Evolutionary conservation across 164 flowering plant species (phyloP).

Genomic region (Houttuynia cordata): DNA sequence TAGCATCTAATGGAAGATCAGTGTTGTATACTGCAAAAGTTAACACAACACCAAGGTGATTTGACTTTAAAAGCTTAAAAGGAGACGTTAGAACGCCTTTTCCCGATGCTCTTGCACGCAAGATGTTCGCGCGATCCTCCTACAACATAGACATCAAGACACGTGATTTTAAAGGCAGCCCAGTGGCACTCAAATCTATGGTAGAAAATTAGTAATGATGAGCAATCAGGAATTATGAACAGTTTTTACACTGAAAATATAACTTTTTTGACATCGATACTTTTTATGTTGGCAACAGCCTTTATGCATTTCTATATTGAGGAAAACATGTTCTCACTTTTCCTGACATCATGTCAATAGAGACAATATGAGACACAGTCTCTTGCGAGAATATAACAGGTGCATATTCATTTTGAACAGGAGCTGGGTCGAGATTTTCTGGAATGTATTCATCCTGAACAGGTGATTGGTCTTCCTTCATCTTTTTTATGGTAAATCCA

Average conservation of each 20-base stretch:
- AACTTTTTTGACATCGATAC: background rate
- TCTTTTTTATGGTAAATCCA: slow-evolving; percentile 88
- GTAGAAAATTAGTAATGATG: background rate
- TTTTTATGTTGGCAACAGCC: background rate
- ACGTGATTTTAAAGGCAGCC: background rate
- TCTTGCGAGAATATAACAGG: slow-evolving; percentile 88
- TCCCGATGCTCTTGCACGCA: slow-evolving; percentile 90
- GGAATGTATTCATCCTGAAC: slow-evolving; percentile 56
- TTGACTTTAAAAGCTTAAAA: slow-evolving; percentile 79
- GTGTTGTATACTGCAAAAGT: slow-evolving; percentile 82
- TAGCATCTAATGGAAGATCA: slow-evolving; percentile 58
- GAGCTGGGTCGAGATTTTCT: slow-evolving; percentile 71
- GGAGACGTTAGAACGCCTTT: slow-evolving; percentile 93
- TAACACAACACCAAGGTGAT: slow-evolving; percentile 85
- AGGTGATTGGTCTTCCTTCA: slow-evolving; percentile 78
- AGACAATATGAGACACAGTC: slow-evolving; percentile 86
- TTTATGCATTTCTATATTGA: background rate
- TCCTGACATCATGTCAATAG: slow-evolving; percentile 99
- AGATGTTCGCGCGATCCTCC: slow-evolving; percentile 94
- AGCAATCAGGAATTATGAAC: background rate
- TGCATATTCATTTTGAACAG: slow-evolving; percentile 89
- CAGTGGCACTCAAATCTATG: background rate
- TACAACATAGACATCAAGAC: slow-evolving; percentile 10
- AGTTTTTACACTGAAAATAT: background rate
- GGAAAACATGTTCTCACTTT: slow-evolving; percentile 31